Evolutionary conservation across 495 filamentous ascomycete species (phyloP).

Genomic region (Acidomyces sp.): DNA sequence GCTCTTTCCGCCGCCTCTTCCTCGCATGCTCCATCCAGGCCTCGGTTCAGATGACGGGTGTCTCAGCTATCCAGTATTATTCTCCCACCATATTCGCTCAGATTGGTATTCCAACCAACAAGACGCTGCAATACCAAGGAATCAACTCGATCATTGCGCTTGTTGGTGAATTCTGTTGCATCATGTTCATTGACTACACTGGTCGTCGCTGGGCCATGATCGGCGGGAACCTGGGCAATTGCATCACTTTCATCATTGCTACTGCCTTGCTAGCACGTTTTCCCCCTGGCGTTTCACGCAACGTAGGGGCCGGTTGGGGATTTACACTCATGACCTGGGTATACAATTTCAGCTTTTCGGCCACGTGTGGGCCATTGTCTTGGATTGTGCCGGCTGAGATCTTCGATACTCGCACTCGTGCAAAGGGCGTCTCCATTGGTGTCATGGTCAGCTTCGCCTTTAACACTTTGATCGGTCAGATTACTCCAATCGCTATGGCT

Average conservation of each 20-base stretch:
- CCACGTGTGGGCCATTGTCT: slow-evolving; percentile 48
- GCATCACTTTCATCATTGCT: slow-evolving; percentile 42
- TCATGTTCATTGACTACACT: slow-evolving; percentile 51
- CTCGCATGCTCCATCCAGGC: slow-evolving; percentile 55
- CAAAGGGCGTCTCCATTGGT: slow-evolving; percentile 53
- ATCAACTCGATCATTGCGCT: slow-evolving; percentile 57
- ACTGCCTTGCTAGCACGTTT: slow-evolving; percentile 43
- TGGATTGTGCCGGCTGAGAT: slow-evolving; percentile 60
- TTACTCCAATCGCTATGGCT: slow-evolving; percentile 45
- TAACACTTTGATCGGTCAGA: slow-evolving; percentile 62
- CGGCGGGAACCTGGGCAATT: slow-evolving; percentile 46
- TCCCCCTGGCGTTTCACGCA: slow-evolving; percentile 40
- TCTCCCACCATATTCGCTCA: slow-evolving; percentile 47
- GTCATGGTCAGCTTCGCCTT: slow-evolving; percentile 55
- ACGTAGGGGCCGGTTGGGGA: slow-evolving; percentile 51
- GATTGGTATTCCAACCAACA: slow-evolving; percentile 50
- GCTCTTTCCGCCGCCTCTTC: slow-evolving; percentile 56
- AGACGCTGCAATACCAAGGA: slow-evolving; percentile 59
- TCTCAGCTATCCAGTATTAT: slow-evolving; percentile 63
- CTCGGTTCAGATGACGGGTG: slow-evolving; percentile 60
- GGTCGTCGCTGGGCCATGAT: slow-evolving; percentile 56
- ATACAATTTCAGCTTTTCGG: slow-evolving; percentile 56
- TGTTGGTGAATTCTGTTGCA: slow-evolving; percentile 50
- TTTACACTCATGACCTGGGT: slow-evolving; percentile 63
- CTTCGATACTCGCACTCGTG: slow-evolving; percentile 54